Percentiles rank a stretch among this genome's conserved stretches.
Conservation (phyloP, 345 rosid genomes). For the Populus davidiana region DNA sequence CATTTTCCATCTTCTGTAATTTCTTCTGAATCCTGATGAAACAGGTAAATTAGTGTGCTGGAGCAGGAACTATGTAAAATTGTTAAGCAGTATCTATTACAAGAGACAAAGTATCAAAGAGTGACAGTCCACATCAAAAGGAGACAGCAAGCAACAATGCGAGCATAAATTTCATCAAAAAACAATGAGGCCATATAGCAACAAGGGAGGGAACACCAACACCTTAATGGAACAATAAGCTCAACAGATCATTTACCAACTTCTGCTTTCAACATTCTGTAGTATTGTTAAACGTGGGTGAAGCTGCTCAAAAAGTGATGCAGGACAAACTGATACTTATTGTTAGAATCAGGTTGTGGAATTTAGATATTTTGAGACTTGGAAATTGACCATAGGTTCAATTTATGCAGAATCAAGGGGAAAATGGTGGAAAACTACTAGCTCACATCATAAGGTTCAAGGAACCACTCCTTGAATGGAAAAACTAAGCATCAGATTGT, state of each 20-base stretch:
- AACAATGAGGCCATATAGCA: background rate
- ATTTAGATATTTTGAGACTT: background rate
- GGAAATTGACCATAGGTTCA: background rate
- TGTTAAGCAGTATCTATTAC: background rate
- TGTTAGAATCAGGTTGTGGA: background rate
- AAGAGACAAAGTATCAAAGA: background rate
- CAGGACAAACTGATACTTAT: background rate
- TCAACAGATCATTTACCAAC: background rate
- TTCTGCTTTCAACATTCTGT: background rate
- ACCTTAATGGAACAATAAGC: background rate
- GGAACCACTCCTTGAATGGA: background rate
- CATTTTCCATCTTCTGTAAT: constrained; percentile 61
- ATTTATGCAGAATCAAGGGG: background rate
- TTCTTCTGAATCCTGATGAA: constrained; percentile 62
- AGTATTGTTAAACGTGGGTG: background rate
- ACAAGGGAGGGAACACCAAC: background rate
- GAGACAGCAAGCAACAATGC: background rate
- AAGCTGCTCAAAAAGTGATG: background rate
- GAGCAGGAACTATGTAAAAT: background rate
- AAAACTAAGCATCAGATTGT: background rate
- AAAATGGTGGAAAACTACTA: background rate
- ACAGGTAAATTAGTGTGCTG: constrained; percentile 16
- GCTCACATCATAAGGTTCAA: background rate
- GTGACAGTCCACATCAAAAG: background rate
- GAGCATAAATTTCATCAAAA: no score